phyloP scores from a whole-genome alignment of 495 filamentous ascomycete genomes.

The Xylaria sp. region DNA sequence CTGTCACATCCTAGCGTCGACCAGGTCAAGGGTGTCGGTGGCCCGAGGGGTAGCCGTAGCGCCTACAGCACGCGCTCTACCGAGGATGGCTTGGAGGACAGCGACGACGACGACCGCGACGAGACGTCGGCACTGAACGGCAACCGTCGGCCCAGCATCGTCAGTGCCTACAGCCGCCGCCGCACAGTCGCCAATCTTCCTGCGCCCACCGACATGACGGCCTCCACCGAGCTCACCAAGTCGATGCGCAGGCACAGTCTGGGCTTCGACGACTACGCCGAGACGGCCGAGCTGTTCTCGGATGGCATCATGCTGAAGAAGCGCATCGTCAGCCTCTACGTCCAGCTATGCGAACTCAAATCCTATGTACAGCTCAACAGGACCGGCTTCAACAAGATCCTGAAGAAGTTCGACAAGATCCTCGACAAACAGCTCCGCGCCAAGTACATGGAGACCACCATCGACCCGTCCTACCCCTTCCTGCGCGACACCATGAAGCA shows the following conservation, averaged over 20 bases:
- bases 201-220: slow-evolving; percentile 62
- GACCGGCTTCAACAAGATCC: slow-evolving; percentile 92
- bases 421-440: slow-evolving; percentile 77
- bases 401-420: slow-evolving; percentile 99
- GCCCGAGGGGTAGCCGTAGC: slow-evolving; percentile 41
- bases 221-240: slow-evolving; percentile 58
- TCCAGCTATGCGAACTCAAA: slow-evolving; percentile 92
- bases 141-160: slow-evolving; percentile 40
- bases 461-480: slow-evolving; percentile 81
- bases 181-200: slow-evolving; percentile 46
- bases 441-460: slow-evolving; percentile 74
- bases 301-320: slow-evolving; percentile 89
- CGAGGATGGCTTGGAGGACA: slow-evolving; percentile 58
- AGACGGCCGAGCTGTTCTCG: slow-evolving; percentile 78
- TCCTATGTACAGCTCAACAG: slow-evolving; percentile 96
- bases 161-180: slow-evolving; percentile 44
- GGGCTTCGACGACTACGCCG: slow-evolving; percentile 75
- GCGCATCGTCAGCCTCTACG: slow-evolving; percentile 83
- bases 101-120: slow-evolving; percentile 73
- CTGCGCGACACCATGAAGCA: slow-evolving; percentile 68
- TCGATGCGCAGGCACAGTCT: slow-evolving; percentile 61
- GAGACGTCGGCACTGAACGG: slow-evolving; percentile 64
- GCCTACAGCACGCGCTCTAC: slow-evolving; percentile 51
- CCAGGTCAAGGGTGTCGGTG: slow-evolving; percentile 42
- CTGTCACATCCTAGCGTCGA: slow-evolving; percentile 46